Conservation (phyloP, 305 asterid species). For the Fraxinus greggii region DNA sequence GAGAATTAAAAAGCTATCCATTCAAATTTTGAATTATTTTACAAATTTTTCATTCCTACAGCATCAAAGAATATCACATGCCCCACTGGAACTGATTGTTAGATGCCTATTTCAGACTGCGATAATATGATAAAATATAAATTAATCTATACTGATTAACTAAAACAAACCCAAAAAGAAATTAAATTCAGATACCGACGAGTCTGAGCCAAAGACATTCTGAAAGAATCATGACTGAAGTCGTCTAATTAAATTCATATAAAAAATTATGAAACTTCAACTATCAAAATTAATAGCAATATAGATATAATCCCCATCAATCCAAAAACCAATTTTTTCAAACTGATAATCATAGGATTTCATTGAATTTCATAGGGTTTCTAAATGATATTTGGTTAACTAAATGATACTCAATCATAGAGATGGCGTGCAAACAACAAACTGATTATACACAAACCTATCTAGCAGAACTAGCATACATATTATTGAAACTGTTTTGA, state of each 20-base stretch:
- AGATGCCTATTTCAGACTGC: neutral
- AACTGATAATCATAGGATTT: neutral
- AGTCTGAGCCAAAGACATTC: neutral
- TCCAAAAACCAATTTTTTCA: neutral
- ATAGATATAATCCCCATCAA: neutral
- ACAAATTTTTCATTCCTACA: neutral
- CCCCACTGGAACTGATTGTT: neutral
- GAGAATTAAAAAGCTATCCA: too few species aligned
- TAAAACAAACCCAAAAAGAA: neutral
- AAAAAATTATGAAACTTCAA: neutral
- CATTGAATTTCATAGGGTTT: neutral
- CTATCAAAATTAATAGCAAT: neutral
- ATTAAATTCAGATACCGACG: neutral
- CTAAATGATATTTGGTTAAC: neutral
- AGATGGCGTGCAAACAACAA: neutral
- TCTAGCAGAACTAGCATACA: neutral
- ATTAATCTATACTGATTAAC: neutral
- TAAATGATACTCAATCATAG: neutral
- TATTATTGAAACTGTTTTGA: neutral
- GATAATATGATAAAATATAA: neutral
- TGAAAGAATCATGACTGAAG: neutral
- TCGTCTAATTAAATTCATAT: neutral
- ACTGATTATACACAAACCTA: neutral
- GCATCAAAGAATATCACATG: neutral
- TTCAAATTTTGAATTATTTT: neutral